Evolutionary conservation across 345 rosid species (phyloP).

Genomic region (Eucalyptus guilfoylei): DNA sequence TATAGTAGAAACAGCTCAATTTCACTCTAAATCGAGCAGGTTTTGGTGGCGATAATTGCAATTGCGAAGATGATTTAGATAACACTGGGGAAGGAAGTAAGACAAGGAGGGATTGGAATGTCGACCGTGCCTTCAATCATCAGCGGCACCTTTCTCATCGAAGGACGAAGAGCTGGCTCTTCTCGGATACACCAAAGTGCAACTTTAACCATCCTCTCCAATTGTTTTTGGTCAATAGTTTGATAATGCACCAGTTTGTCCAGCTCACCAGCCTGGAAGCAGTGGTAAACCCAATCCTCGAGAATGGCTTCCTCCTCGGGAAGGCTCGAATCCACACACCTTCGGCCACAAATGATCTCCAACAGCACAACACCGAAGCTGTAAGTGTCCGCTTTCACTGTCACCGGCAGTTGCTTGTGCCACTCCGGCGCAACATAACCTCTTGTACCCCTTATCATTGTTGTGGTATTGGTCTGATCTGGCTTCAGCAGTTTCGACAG

Average conservation of each 20-base stretch:
- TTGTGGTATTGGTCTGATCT: conserved; percentile 7
- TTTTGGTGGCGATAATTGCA: too few relatives aligned
- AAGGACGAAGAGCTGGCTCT: conserved; percentile 1
- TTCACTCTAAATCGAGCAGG: too few relatives aligned
- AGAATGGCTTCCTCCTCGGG: background rate
- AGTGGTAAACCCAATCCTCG: conserved; percentile 4
- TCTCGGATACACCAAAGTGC: conserved; percentile 9
- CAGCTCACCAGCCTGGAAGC: conserved; percentile 6
- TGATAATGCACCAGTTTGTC: background rate
- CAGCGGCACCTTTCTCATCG: conserved; percentile 8
- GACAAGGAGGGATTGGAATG: conserved; percentile 1
- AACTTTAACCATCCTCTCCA: conserved; percentile 7
- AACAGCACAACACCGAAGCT: conserved; percentile 11
- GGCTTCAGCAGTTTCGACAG: conserved; percentile 15
- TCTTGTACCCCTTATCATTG: conserved; percentile 11
- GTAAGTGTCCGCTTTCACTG: conserved; percentile 4
- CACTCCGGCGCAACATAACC: conserved; percentile 24
- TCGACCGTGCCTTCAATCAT: conserved; percentile 9
- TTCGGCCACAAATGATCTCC: conserved; percentile 9
- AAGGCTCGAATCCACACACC: background rate
- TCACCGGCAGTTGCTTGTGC: background rate
- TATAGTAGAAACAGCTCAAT: too few relatives aligned
- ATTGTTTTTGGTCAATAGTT: background rate
- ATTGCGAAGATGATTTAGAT: background rate
- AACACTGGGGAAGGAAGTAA: background rate